These are phyloP conservation scores for Penicillium desertorum DNA, from an alignment of 495 filamentous ascomycete genomes.

Conservation along the genomic window DNA sequence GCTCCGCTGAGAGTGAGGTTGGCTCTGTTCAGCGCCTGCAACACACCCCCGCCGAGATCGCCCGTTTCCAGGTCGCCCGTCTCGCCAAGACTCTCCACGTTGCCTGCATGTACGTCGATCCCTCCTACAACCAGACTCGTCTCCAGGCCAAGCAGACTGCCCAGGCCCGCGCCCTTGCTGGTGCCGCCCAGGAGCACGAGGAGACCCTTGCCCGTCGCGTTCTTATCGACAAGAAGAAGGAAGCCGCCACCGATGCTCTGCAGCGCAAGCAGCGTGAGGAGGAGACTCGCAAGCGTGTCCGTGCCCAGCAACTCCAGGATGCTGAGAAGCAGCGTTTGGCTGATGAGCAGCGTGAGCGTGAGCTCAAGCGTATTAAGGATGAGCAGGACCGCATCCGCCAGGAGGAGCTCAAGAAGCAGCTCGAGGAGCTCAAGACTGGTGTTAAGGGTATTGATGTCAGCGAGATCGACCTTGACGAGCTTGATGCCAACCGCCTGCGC, in stretches of 20 bases:
- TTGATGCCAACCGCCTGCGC: conserved; percentile 86
- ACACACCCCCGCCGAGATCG: conserved; percentile 96
- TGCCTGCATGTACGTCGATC: conserved; percentile 93
- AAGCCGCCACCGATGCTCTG: conserved; percentile 78
- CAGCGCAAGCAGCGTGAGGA: conserved; percentile 90
- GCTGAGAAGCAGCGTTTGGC: conserved; percentile 83
- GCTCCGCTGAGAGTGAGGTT: conserved; percentile 83
- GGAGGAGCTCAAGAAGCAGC: conserved; percentile 91
- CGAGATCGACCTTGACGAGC: conserved; percentile 75
- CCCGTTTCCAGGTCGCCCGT: conserved; percentile 88
- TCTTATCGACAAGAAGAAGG: conserved; percentile 94
- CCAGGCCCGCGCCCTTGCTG: conserved; percentile 74
- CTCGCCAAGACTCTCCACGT: conserved; percentile 88
- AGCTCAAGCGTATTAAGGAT: conserved; percentile 81
- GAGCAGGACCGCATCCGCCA: conserved; percentile 90
- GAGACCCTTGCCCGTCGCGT: conserved; percentile 86
- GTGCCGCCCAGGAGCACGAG: conserved; percentile 86
- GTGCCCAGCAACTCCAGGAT: conserved; percentile 80
- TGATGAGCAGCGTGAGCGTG: conserved; percentile 87
- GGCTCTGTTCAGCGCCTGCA: conserved; percentile 91
- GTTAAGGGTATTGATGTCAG: conserved; percentile 76
- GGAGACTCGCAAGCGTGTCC: conserved; percentile 76
- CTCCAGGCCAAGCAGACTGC: conserved; percentile 77
- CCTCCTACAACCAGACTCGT: conserved; percentile 76
- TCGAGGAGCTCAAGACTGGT: conserved; percentile 90